Conservation (phyloP, 2,329 filamentous ascomycete species). For the Pleomassaria siparia region DNA sequence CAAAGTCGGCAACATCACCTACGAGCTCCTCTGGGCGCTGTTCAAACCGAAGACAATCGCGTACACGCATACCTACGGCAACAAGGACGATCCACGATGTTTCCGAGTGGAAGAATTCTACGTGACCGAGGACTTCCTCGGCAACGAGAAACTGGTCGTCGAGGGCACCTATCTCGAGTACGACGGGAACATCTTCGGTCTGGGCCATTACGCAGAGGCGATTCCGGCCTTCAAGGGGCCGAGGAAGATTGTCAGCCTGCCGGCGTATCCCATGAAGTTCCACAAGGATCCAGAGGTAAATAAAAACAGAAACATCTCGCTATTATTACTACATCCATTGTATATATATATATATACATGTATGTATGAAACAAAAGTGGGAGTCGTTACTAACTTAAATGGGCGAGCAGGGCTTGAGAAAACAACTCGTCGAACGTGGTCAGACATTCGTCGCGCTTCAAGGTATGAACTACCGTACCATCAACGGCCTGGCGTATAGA, state of each 20-base stretch:
- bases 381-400: background rate
- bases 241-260: constrained; percentile 76
- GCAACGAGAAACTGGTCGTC: constrained; percentile 74
- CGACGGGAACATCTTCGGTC: constrained; percentile 82
- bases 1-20: constrained; percentile 81
- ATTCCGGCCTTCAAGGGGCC: constrained; percentile 77
- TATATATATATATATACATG: too few species aligned
- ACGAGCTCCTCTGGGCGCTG: constrained; percentile 83
- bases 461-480: constrained; percentile 79
- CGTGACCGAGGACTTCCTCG: constrained; percentile 68
- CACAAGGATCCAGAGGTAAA: constrained; percentile 66
- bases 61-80: constrained; percentile 75
- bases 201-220: constrained; percentile 69
- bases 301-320: too few species aligned
- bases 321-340: too few species aligned
- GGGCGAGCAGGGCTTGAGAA: constrained; percentile 53
- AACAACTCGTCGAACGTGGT: constrained; percentile 74
- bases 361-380: background rate
- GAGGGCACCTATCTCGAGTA: constrained; percentile 83
- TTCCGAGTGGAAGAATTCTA: constrained; percentile 80
- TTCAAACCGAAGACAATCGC: constrained; percentile 85
- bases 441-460: constrained; percentile 81
- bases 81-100: constrained; percentile 72
- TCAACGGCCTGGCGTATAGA: constrained; percentile 85
- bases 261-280: constrained; percentile 76